Percentiles rank a stretch among this genome's conserved stretches.
Conservation (phyloP, 176 grass and related monocot genomes). For the Urochloa ruziziensis region DNA sequence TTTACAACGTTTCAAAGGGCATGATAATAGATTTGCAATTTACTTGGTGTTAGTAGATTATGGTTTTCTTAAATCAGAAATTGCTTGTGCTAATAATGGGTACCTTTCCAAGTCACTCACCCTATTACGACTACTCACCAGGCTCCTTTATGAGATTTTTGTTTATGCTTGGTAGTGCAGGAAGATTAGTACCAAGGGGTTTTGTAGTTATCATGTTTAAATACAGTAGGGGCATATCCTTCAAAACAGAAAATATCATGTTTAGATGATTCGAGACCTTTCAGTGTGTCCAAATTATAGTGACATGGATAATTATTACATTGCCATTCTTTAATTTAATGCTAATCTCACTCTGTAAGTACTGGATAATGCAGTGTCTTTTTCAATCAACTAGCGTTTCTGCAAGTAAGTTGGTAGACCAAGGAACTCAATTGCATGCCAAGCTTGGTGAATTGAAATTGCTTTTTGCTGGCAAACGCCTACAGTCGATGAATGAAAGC, state of each 20-base stretch:
- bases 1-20: background rate
- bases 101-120: slow-evolving; percentile 11
- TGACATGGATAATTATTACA: background rate
- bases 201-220: background rate
- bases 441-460: slow-evolving; percentile 67
- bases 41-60: slow-evolving; percentile 9
- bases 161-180: slow-evolving; percentile 18
- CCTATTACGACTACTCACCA: background rate
- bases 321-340: slow-evolving; percentile 16
- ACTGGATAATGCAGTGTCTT: slow-evolving; percentile 67
- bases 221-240: background rate
- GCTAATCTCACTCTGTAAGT: slow-evolving; percentile 27
- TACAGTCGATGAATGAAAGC: slow-evolving; percentile 54
- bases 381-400: slow-evolving; percentile 68
- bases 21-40: background rate
- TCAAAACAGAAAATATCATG: background rate
- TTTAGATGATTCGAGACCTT: background rate
- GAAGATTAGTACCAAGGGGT: background rate
- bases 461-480: slow-evolving; percentile 38
- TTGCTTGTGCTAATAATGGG: slow-evolving; percentile 4
- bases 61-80: slow-evolving; percentile 5
- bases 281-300: background rate
- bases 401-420: slow-evolving; percentile 66
- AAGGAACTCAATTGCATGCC: slow-evolving; percentile 57
- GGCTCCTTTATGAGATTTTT: background rate